A percentile compares a stretch with the other conserved stretches of the same genome.
phyloP scores from a whole-genome alignment of 495 filamentous ascomycete genomes.

The Penicillium diatomitis region DNA sequence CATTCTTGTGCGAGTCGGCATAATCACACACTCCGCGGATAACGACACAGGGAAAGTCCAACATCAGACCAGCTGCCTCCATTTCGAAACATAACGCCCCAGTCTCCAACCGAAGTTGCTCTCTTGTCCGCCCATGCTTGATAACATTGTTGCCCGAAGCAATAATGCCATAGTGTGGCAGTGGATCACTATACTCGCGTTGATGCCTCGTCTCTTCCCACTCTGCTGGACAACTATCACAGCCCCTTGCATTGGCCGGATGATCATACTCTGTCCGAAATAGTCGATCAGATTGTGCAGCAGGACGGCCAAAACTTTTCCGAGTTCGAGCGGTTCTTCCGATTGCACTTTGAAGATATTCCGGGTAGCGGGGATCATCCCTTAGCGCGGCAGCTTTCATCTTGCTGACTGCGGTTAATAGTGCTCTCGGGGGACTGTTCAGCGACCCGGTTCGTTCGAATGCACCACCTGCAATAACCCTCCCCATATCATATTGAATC shows the following conservation, averaged over 20 bases:
- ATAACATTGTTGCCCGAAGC: conserved; percentile 31
- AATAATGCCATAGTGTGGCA: conserved; percentile 26
- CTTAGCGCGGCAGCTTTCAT: conserved; percentile 15
- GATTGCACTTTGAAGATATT: conserved; percentile 10
- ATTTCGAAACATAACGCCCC: conserved; percentile 25
- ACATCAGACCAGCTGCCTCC: conserved; percentile 20
- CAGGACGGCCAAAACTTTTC: background rate
- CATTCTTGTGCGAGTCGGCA: conserved; percentile 28
- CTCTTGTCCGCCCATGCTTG: conserved; percentile 6
- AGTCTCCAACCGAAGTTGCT: conserved; percentile 1
- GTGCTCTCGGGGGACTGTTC: conserved; percentile 18
- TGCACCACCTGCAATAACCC: conserved; percentile 18
- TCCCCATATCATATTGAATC: conserved; percentile 8
- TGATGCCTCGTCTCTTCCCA: background rate
- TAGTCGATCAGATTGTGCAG: background rate
- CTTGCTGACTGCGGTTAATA: conserved; percentile 16
- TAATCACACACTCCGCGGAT: conserved; percentile 31
- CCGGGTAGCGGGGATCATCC: conserved; percentile 7
- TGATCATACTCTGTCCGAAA: background rate
- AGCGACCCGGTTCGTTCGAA: conserved; percentile 26
- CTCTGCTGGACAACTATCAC: background rate
- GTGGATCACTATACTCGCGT: conserved; percentile 1
- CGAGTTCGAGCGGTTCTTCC: conserved; percentile 11
- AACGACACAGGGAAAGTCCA: conserved; percentile 24
- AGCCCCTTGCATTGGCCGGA: background rate